Conservation (phyloP, 2,329 filamentous ascomycete species). For the Grosmannia serpens region DNA sequence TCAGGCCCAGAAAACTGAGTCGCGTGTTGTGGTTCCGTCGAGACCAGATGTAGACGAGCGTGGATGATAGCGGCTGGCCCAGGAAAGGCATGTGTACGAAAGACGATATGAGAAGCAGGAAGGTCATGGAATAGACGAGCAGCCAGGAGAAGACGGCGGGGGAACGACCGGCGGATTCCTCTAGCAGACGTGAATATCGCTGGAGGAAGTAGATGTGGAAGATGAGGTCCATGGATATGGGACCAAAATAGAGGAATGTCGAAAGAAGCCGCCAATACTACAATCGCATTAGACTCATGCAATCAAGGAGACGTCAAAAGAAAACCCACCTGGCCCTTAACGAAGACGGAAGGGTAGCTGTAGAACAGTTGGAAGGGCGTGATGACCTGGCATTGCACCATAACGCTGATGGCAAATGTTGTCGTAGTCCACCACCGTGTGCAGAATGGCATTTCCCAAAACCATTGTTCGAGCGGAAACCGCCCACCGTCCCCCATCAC, state of each 20-base stretch:
- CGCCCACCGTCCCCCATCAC: constrained; percentile 39
- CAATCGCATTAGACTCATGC: not conserved
- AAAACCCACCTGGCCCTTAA: constrained; percentile 69
- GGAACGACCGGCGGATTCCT: constrained; percentile 85
- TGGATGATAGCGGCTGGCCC: constrained; percentile 85
- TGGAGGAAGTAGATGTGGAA: constrained; percentile 99
- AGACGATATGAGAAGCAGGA: constrained; percentile 71
- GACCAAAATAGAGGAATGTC: constrained; percentile 95
- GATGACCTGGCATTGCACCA: constrained; percentile 88
- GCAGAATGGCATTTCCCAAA: constrained; percentile 95
- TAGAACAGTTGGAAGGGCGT: constrained; percentile 96
- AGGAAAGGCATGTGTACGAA: constrained; percentile 87
- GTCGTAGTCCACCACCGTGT: constrained; percentile 96
- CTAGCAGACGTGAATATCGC: constrained; percentile 86
- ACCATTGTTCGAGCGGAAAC: constrained; percentile 90
- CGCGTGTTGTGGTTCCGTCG: constrained; percentile 85
- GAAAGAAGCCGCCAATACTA: constrained; percentile 96
- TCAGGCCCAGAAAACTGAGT: constrained; percentile 75
- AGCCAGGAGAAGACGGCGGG: constrained; percentile 95
- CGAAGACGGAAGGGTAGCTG: constrained; percentile 83
- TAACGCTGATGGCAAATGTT: constrained; percentile 72
- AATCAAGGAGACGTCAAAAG: not conserved
- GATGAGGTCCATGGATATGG: constrained; percentile 82
- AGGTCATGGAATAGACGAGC: constrained; percentile 70
- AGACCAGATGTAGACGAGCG: constrained; percentile 96